Evolutionary conservation across 2,329 filamentous ascomycete genomes (phyloP), one percentile per base, ranked within the genome.

Genomic region (Microdochium nivale): DNA sequence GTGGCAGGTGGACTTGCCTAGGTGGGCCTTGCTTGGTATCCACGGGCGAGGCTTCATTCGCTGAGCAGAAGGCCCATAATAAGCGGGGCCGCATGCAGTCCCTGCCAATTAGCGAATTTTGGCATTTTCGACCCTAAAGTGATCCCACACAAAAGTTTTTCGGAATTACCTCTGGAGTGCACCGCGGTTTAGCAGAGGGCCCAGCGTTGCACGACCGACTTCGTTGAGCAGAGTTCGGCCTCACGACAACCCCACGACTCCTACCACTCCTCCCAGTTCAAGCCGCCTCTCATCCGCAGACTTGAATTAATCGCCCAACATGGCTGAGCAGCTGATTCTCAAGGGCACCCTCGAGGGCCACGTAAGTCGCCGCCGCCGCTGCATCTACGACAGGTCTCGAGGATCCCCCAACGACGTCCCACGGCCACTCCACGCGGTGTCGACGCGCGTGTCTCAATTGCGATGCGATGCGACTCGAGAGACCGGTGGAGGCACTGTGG

Each of bases 341-440:
- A 91, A 92, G 82, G 90, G 90, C 75, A 94, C 88, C 82, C 88
- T 95, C 76, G 89, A 94, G 87, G 92, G 92, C 86, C 92, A 97
- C 86, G 80, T 83, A 81, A 72, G 80, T 83, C 51, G 55, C 51
- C 52, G 54, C 53, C 54, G 48, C 51, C 55, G 55, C 51, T 5
- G 4, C 40, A 44, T 13, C 40, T 44, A 51, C 25, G 47, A 58
- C 54, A 51, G 53, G 55, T 60, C 58, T 61, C 65, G 59, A 65
- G 60, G 21, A 55, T 16, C 27, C 47, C 50, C 37, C 51, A 43
- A 50, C 48, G n/a, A 40, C 49, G 21, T 30, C 37, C 21, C 37
- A 44, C 21, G 40, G 40, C 10, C 40, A 23, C 19, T 30, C 40
- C n/a, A 23, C 40, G 40, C 40, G 40, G 40, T 21, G 21, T 21